These are phyloP conservation scores for Apostasia shenzhenica DNA, from an alignment of 106 monocot species.

Conservation along the genomic window DNA sequence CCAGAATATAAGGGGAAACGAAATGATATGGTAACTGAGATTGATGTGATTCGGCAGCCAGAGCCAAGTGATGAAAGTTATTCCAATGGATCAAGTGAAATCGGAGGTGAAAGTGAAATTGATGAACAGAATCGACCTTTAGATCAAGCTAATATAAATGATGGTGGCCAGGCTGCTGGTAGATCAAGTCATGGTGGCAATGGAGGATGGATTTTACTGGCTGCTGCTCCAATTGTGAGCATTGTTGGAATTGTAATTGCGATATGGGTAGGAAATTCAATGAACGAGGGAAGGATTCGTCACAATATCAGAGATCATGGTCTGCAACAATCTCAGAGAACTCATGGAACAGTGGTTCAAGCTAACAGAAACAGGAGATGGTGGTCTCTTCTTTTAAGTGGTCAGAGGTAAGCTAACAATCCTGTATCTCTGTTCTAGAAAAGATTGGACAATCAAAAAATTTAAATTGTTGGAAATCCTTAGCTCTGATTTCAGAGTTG, in stretches of 20 bases:
- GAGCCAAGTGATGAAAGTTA: conserved; percentile 26
- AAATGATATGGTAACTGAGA: not conserved
- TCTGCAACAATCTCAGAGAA: conserved; percentile 7
- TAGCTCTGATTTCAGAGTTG: too few species aligned
- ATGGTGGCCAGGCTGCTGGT: not conserved
- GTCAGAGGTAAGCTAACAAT: too few species aligned
- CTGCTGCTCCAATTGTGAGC: conserved; percentile 74
- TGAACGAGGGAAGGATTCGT: conserved; percentile 10
- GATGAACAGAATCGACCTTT: not conserved
- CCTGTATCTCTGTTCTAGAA: too few species aligned
- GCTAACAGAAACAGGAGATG: conserved; percentile 48
- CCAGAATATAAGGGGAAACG: conserved; percentile 62
- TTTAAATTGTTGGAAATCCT: too few species aligned
- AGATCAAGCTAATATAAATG: conserved; percentile 6
- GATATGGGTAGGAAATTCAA: conserved; percentile 45
- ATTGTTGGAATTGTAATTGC: conserved; percentile 66
- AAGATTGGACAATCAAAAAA: too few species aligned
- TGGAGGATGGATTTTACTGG: conserved; percentile 50
- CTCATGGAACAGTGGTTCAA: conserved; percentile 4
- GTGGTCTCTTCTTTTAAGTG: conserved; percentile 49
- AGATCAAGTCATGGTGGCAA: conserved; percentile 15
- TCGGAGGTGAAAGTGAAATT: conserved; percentile 11
- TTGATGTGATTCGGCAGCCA: conserved; percentile 11
- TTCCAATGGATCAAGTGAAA: conserved; percentile 14
- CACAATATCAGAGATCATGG: conserved; percentile 2